Conservation (phyloP, 1,284 basidiomycete species). For the Chalciporus sp. region DNA sequence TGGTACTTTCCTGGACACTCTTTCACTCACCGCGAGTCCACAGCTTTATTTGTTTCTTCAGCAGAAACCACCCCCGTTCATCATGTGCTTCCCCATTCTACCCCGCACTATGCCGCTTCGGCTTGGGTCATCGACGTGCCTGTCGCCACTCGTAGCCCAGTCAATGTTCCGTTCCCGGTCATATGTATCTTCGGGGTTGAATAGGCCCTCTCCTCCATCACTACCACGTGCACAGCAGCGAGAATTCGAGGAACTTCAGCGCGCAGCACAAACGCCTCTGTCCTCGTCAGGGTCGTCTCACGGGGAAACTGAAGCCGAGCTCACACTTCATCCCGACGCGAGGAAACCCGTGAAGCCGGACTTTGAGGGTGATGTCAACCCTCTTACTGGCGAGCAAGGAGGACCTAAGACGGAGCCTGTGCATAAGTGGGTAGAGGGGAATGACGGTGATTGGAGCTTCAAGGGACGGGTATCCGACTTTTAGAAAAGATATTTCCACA, state of each 20-base stretch:
- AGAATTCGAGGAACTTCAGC: conserved; percentile 76
- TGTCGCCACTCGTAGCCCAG: not conserved
- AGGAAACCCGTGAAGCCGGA: conserved; percentile 57
- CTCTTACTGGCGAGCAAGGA: conserved; percentile 71
- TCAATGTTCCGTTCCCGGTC: conserved; percentile 3
- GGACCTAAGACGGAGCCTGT: conserved; percentile 81
- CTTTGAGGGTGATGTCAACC: conserved; percentile 76
- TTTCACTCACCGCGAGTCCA: not conserved
- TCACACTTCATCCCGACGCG: conserved; percentile 68
- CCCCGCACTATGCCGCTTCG: not conserved
- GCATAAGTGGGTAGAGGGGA: conserved; percentile 51
- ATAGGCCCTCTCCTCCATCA: conserved; percentile 65
- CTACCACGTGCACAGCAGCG: conserved; percentile 71
- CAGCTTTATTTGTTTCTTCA: not conserved
- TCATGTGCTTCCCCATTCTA: not conserved
- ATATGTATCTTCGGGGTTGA: conserved; percentile 39
- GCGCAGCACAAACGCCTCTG: conserved; percentile 54
- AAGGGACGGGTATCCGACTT: conserved; percentile 84
- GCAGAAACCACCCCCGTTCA: not conserved
- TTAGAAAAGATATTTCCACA: conserved; percentile 36
- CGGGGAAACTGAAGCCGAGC: conserved; percentile 39
- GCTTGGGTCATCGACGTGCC: not conserved
- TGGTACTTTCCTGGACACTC: not conserved
- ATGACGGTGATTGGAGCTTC: conserved; percentile 80
- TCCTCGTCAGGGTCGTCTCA: conserved; percentile 27